Evolutionary conservation across 805 yeast species (phyloP).

Genomic region (Ascoidea rubescens): DNA sequence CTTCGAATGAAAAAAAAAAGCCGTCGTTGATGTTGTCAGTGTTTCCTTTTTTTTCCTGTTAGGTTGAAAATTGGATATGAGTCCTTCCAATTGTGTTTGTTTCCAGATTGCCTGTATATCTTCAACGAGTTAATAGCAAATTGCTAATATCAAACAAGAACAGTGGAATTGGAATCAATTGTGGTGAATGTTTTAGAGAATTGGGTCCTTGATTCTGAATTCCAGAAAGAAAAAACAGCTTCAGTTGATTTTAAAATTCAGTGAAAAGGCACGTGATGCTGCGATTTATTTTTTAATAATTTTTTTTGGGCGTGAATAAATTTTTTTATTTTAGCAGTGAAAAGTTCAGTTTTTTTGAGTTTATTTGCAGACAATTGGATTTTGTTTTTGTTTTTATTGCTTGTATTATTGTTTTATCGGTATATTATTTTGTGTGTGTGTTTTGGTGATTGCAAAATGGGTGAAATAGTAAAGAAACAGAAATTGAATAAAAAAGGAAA

Average conservation of each 20-base stretch:
- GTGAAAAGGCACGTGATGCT: not conserved
- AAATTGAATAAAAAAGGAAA: slow-evolving; percentile 7
- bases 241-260: not conserved
- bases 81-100: too few species aligned
- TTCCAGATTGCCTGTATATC: too few species aligned
- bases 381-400: not conserved
- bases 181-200: not conserved
- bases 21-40: too few species aligned
- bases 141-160: slow-evolving; percentile 3
- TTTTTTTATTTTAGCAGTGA: not conserved
- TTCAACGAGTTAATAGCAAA: not conserved
- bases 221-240: not conserved
- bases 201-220: not conserved
- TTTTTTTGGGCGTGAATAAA: not conserved
- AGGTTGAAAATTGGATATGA: too few species aligned
- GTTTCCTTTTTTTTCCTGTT: too few species aligned
- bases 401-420: not conserved
- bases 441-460: slow-evolving; percentile 7
- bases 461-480: slow-evolving; percentile 1
- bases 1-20: too few species aligned
- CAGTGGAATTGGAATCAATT: not conserved
- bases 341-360: not conserved
- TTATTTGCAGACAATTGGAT: not conserved
- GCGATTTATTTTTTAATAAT: not conserved
- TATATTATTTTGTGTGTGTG: not conserved